phyloP scores from a whole-genome alignment of 148 eudicot genomes.

The Rhododendron molle region DNA sequence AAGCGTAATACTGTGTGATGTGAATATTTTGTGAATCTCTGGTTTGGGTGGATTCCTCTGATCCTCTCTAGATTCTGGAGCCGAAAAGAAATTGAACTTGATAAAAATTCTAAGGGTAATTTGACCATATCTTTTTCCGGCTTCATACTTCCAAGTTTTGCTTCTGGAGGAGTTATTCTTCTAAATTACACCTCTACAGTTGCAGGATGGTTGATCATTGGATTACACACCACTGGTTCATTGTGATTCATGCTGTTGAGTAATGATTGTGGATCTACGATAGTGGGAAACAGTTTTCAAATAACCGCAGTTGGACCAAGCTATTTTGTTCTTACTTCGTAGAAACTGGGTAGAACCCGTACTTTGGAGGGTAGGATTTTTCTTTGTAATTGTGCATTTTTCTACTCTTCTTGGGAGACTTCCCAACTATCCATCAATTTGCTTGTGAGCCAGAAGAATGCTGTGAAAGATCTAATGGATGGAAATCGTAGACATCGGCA shows the following conservation, averaged over 20 bases:
- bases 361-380: not conserved
- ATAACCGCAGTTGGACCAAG: not conserved
- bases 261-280: not conserved
- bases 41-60: not conserved
- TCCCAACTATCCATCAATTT: not conserved
- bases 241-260: not conserved
- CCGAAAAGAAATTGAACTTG: not conserved
- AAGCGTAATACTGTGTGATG: not conserved
- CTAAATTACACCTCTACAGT: not conserved
- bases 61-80: not conserved
- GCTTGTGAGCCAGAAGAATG: conserved; percentile 3
- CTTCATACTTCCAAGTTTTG: not conserved
- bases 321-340: not conserved
- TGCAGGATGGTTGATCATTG: not conserved
- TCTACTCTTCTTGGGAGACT: not conserved
- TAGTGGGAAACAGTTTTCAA: not conserved
- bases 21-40: not conserved
- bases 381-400: not conserved
- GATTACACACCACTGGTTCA: not conserved
- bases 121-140: not conserved
- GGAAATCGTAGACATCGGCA: not conserved
- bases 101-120: not conserved
- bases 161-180: not conserved
- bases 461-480: not conserved
- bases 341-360: not conserved